Conservation (phyloP, 2,329 filamentous ascomycete species). For the Pseudomassariella vexata region DNA sequence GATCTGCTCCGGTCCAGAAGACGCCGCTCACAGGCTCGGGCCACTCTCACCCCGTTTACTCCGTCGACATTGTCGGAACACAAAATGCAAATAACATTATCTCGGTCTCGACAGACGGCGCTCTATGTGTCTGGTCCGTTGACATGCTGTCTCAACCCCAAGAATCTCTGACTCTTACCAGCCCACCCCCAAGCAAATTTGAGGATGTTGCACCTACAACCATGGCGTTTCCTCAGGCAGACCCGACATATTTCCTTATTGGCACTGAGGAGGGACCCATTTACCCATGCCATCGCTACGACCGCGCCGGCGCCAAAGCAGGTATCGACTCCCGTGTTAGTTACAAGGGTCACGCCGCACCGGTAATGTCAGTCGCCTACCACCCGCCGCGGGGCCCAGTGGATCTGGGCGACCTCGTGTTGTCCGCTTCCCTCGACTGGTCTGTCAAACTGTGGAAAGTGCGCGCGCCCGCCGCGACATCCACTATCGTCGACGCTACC, state of each 20-base stretch:
- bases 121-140: slow-evolving; percentile 94
- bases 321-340: slow-evolving; percentile 85
- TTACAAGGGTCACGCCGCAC: slow-evolving; percentile 86
- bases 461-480: slow-evolving; percentile 69
- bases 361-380: slow-evolving; percentile 94
- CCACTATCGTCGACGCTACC: slow-evolving; percentile 44
- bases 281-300: slow-evolving; percentile 94
- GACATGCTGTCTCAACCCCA: slow-evolving; percentile 97
- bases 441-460: slow-evolving; percentile 96
- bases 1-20: slow-evolving; percentile 86
- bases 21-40: slow-evolving; percentile 92
- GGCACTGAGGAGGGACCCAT: slow-evolving; percentile 96
- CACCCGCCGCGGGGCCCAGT: slow-evolving; percentile 88
- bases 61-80: slow-evolving; percentile 90
- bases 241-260: slow-evolving; percentile 95
- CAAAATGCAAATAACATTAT: slow-evolving; percentile 99
- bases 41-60: slow-evolving; percentile 95
- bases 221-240: slow-evolving; percentile 88
- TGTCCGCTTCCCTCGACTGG: slow-evolving; percentile 94
- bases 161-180: slow-evolving; percentile 82
- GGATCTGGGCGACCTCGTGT: slow-evolving; percentile 87
- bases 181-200: slow-evolving; percentile 79
- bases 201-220: slow-evolving; percentile 94
- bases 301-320: slow-evolving; percentile 93
- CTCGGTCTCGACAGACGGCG: slow-evolving; percentile 91